Percentiles rank a stretch among this genome's conserved stretches.
These are phyloP conservation scores for Populus euphratica DNA, from an alignment of 345 rosid genomes.

Conservation along the genomic window DNA sequence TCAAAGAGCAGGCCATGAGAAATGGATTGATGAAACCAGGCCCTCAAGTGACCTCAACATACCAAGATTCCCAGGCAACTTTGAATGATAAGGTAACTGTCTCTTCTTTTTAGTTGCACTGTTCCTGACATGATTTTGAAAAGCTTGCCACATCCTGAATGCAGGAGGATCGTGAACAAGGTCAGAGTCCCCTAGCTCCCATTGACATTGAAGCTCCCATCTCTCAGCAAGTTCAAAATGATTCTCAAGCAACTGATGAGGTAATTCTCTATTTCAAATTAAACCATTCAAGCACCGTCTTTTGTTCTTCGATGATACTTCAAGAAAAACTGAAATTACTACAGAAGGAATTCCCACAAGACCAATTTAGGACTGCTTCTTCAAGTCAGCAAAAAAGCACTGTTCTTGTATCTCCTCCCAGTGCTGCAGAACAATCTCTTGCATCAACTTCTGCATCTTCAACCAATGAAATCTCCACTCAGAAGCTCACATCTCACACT, in stretches of 20 bases:
- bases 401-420: neutral
- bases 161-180: neutral
- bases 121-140: neutral
- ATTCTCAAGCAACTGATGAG: neutral
- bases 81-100: neutral
- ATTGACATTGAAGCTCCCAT: neutral
- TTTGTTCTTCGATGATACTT: neutral
- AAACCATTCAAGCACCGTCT: neutral
- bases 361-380: neutral
- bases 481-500: too few relatives aligned
- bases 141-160: neutral
- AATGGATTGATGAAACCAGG: neutral
- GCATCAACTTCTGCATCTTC: too few relatives aligned
- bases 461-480: too few relatives aligned
- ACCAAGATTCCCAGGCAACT: neutral
- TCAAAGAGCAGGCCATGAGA: neutral
- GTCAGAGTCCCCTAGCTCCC: neutral
- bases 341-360: neutral
- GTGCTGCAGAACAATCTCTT: neutral
- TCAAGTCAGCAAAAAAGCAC: neutral
- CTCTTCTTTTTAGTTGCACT: neutral
- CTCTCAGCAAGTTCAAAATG: neutral
- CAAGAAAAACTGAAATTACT: neutral
- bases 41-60: neutral
- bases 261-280: neutral